A percentile compares a stretch with the other conserved stretches of the same genome.
Conservation (phyloP, 345 rosid species). For the Lumnitzera littorea region DNA sequence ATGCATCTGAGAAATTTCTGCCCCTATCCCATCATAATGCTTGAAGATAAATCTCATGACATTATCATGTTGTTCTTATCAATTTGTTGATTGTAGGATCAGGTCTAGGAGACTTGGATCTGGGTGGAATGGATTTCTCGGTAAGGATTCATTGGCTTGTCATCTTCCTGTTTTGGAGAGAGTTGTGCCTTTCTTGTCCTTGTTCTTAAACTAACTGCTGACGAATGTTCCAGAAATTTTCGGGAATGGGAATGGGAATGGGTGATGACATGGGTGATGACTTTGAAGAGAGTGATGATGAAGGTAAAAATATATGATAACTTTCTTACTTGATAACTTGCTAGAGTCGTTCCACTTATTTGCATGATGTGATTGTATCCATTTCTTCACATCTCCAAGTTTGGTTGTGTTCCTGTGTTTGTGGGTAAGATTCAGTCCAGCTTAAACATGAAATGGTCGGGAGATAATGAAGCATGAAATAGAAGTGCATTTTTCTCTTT, state of each 20-base stretch:
- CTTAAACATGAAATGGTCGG: too few relatives aligned
- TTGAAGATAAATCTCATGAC: too few relatives aligned
- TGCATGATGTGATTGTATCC: too few relatives aligned
- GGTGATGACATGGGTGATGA: slow-evolving; percentile 55
- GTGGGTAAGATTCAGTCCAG: too few relatives aligned
- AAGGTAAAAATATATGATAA: slow-evolving; percentile 33
- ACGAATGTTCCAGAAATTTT: slow-evolving; percentile 27
- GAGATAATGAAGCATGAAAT: background rate
- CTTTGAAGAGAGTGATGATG: slow-evolving; percentile 84
- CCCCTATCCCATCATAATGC: too few relatives aligned
- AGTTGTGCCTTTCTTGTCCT: background rate
- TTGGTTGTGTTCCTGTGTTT: too few relatives aligned
- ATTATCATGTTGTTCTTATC: too few relatives aligned
- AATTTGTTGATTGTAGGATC: background rate
- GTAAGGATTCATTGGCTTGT: slow-evolving; percentile 22
- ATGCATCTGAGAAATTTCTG: background rate
- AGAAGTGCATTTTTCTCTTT: background rate
- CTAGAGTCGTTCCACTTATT: background rate
- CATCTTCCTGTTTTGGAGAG: background rate
- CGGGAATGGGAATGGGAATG: slow-evolving; percentile 31
- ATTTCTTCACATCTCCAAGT: too few relatives aligned
- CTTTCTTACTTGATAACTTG: background rate
- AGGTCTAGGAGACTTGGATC: slow-evolving; percentile 50
- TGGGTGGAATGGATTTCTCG: slow-evolving; percentile 78
- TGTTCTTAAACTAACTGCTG: slow-evolving; percentile 2